Conservation (phyloP, 2,329 filamentous ascomycete genomes). For the Alternaria sp. region DNA sequence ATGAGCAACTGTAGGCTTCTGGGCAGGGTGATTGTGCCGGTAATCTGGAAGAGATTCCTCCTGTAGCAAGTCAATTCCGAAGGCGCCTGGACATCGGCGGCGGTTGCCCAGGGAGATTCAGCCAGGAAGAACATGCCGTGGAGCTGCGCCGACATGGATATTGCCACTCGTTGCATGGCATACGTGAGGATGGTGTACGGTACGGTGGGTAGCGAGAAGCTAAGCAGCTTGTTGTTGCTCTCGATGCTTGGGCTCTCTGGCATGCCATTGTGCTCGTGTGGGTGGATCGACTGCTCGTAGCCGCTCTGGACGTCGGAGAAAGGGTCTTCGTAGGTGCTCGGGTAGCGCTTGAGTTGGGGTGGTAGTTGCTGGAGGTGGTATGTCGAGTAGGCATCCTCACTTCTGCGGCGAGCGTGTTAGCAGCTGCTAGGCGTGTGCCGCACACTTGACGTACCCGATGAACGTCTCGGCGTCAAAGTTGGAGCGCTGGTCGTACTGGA, state of each 20-base stretch:
- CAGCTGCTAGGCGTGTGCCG: constrained; percentile 19
- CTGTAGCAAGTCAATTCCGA: constrained; percentile 95
- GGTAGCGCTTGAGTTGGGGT: constrained; percentile 59
- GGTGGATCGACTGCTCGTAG: constrained; percentile 57
- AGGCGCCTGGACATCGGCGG: constrained; percentile 62
- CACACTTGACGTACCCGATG: constrained; percentile 60
- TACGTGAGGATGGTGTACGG: constrained; percentile 72
- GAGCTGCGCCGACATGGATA: constrained; percentile 76
- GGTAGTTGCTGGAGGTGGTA: constrained; percentile 55
- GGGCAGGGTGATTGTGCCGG: constrained; percentile 83
- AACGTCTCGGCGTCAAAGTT: constrained; percentile 69
- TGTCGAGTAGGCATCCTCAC: constrained; percentile 60
- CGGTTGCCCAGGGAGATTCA: constrained; percentile 73
- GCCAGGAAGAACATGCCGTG: constrained; percentile 91
- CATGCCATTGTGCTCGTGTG: constrained; percentile 55
- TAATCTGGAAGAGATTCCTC: constrained; percentile 94
- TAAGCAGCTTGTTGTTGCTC: constrained; percentile 66
- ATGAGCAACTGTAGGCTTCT: constrained; percentile 80
- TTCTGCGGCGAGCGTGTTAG: constrained; percentile 52
- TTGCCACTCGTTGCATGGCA: constrained; percentile 66
- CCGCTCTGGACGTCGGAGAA: constrained; percentile 61
- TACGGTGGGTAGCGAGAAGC: constrained; percentile 59
- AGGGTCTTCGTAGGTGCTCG: constrained; percentile 60
- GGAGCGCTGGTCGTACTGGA: constrained; percentile 65
- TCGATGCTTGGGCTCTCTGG: constrained; percentile 67